phyloP scores from a whole-genome alignment of 257 asterid genomes.

The Voacanga thouarsii region DNA sequence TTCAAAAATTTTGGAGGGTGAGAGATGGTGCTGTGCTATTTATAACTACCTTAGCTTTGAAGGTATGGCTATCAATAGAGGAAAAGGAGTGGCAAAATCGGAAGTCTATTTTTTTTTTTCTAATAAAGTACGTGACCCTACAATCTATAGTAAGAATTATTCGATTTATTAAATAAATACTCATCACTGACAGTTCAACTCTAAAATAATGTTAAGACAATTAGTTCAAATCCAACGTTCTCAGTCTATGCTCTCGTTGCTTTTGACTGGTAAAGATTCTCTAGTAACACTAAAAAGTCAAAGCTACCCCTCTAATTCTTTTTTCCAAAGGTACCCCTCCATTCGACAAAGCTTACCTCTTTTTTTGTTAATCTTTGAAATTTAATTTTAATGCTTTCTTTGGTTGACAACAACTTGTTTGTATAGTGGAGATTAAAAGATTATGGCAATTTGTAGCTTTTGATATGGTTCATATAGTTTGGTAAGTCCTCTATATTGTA shows the following conservation, averaged over 20 bases:
- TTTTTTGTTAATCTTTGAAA: neutral
- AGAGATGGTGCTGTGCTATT: neutral
- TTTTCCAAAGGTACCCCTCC: too few species aligned
- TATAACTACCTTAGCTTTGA: slow-evolving; percentile 30
- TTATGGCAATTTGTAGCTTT: neutral
- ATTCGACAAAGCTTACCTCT: slow-evolving; percentile 8
- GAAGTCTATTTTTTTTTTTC: neutral
- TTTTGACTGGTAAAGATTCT: slow-evolving; percentile 59
- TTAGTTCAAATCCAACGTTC: slow-evolving; percentile 18
- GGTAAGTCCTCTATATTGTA: too few species aligned
- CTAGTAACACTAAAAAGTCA: slow-evolving; percentile 8
- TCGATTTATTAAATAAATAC: neutral
- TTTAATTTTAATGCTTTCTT: neutral
- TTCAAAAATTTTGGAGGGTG: neutral
- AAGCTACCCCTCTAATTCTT: slow-evolving; percentile 14
- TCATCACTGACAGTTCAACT: slow-evolving; percentile 14
- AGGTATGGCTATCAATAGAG: slow-evolving; percentile 22
- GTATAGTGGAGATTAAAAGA: slow-evolving; percentile 6
- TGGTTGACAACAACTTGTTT: neutral
- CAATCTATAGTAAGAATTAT: slow-evolving; percentile 12
- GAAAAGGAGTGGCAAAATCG: slow-evolving; percentile 20
- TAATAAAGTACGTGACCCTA: slow-evolving; percentile 19
- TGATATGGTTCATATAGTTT: slow-evolving; percentile 1
- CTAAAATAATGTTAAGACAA: slow-evolving; percentile 13
- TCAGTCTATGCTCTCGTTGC: slow-evolving; percentile 19